These are phyloP conservation scores for Globisporangium perplexum DNA, from an alignment of 352 stramenopile genomes.

Conservation along the genomic window DNA sequence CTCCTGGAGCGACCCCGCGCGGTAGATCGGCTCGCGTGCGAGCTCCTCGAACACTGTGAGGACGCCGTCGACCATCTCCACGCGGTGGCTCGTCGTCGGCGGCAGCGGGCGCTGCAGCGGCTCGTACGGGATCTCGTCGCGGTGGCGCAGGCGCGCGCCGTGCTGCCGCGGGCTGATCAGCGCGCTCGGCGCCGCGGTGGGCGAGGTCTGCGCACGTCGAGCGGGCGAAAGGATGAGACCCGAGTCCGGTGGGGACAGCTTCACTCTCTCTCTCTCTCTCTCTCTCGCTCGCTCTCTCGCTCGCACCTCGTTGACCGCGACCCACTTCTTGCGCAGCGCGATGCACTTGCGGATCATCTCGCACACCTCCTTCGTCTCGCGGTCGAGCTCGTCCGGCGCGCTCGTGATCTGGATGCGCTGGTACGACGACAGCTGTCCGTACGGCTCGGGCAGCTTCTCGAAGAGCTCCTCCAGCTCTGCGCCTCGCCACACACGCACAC, in stretches of 20 bases:
- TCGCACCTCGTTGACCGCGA: conserved; percentile 36
- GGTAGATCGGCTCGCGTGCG: conserved; percentile 24
- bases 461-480: conserved; percentile 51
- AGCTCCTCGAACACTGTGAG: conserved; percentile 38
- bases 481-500: too few species aligned
- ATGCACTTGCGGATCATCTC: conserved; percentile 78
- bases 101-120: conserved; percentile 38
- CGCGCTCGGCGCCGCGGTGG: conserved; percentile 27
- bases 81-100: conserved; percentile 36
- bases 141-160: conserved; percentile 41
- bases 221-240: too few species aligned
- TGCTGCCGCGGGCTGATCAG: conserved; percentile 33
- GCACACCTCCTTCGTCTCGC: conserved; percentile 74
- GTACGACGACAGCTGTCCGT: conserved; percentile 58
- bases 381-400: conserved; percentile 54
- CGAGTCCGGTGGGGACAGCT: too few species aligned
- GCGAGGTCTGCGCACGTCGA: neutral
- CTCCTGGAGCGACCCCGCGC: conserved; percentile 39
- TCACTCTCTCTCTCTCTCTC: too few species aligned
- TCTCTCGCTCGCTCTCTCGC: too few species aligned
- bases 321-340: conserved; percentile 62
- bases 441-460: conserved; percentile 74
- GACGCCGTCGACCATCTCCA: conserved; percentile 58
- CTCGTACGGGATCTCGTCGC: conserved; percentile 71
- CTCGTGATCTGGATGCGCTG: conserved; percentile 79